phyloP scores from a whole-genome alignment of 1,284 basidiomycete species.

The Pascua sp. region DNA sequence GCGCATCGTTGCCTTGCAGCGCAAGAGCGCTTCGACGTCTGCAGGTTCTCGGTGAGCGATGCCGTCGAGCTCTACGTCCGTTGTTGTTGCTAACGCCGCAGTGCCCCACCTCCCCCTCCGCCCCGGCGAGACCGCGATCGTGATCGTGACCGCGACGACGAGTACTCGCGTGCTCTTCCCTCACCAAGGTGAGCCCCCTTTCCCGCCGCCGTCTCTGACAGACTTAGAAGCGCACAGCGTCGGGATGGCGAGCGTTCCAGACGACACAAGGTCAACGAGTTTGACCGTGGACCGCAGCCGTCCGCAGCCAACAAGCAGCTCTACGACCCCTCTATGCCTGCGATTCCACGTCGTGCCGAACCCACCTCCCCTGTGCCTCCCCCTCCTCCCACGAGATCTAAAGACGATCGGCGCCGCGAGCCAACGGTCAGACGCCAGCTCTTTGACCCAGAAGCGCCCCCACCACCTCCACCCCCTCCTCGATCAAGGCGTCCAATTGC shows the following conservation, averaged over 20 bases:
- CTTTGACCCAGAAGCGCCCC: conserved; percentile 16
- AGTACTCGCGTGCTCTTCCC: too few species aligned
- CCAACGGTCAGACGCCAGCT: conserved; percentile 4
- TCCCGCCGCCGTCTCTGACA: too few species aligned
- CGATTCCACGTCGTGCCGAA: background rate
- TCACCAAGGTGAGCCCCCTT: too few species aligned
- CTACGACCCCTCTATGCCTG: conserved; percentile 7
- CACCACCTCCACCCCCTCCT: conserved; percentile 7
- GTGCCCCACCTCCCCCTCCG: too few species aligned
- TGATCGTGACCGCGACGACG: background rate
- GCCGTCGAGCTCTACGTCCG: too few species aligned
- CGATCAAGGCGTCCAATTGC: conserved; percentile 2
- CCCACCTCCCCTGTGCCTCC: conserved; percentile 1
- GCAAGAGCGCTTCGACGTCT: conserved; percentile 25
- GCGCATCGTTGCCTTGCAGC: conserved; percentile 28
- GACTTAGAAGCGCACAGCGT: too few species aligned
- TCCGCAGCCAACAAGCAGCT: conserved; percentile 11
- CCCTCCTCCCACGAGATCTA: background rate
- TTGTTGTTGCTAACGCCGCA: too few species aligned
- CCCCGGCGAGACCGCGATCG: background rate
- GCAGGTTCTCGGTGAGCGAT: too few species aligned
- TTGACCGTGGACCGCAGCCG: conserved; percentile 14
- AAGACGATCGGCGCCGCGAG: conserved; percentile 8
- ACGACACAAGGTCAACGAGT: conserved; percentile 12
- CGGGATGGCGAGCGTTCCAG: background rate